A percentile compares a stretch with the other conserved stretches of the same genome.
Conservation (phyloP, 495 filamentous ascomycete species). For the Xylaria scruposa region DNA sequence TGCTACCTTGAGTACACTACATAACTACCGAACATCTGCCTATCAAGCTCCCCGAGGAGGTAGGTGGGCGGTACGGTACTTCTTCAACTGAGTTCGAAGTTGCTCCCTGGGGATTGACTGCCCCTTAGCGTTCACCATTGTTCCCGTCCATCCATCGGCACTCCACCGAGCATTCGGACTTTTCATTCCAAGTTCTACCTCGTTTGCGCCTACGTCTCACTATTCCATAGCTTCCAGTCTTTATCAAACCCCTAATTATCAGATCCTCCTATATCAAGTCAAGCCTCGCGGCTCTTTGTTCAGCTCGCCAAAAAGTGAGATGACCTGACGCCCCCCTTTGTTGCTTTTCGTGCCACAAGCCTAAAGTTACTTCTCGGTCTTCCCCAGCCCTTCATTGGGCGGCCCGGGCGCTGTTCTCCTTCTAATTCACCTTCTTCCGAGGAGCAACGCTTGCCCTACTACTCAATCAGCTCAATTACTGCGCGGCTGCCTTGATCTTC, state of each 20-base stretch:
- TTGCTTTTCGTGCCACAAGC: conserved; percentile 23
- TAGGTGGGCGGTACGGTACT: not conserved
- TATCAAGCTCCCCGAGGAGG: not conserved
- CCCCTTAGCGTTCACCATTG: conserved; percentile 2
- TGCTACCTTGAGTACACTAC: not conserved
- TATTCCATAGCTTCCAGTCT: conserved; percentile 15
- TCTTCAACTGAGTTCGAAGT: not conserved
- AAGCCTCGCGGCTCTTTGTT: not conserved
- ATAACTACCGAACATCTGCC: not conserved
- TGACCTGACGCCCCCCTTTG: conserved; percentile 22
- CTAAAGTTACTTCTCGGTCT: conserved; percentile 26
- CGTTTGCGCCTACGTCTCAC: conserved; percentile 3
- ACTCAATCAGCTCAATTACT: not conserved
- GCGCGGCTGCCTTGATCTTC: conserved; percentile 15
- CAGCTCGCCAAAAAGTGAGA: conserved; percentile 15
- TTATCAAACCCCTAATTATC: conserved; percentile 9
- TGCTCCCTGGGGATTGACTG: not conserved
- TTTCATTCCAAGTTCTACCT: conserved; percentile 3
- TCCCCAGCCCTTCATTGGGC: not conserved
- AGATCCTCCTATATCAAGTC: not conserved
- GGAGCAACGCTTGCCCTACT: conserved; percentile 8
- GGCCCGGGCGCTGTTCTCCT: conserved; percentile 1
- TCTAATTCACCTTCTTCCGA: not conserved
- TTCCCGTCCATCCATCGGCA: not conserved
- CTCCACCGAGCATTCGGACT: not conserved